These are phyloP conservation scores for Vigna nakashimae DNA, from an alignment of 306 rosid species.

Conservation along the genomic window DNA sequence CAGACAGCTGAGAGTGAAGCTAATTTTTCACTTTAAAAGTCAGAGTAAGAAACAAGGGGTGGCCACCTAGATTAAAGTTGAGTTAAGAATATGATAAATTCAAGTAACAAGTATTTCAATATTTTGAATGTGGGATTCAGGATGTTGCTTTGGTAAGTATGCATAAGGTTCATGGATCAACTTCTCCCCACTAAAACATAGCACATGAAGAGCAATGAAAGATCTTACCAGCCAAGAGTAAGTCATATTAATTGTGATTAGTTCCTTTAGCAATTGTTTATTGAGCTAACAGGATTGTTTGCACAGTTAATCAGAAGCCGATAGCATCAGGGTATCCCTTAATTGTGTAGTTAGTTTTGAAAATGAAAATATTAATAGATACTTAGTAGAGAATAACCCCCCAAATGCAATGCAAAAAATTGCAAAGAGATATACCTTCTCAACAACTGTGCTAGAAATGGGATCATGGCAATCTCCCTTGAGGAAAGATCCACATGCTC, in stretches of 20 bases:
- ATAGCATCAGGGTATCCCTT: neutral
- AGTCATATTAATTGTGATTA: neutral
- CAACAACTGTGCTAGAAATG: conserved; percentile 60
- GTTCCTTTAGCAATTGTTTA: neutral
- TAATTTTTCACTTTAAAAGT: neutral
- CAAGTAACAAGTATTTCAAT: neutral
- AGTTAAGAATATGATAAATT: neutral
- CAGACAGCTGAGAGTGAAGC: neutral
- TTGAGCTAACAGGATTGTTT: neutral
- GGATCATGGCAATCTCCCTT: conserved; percentile 86
- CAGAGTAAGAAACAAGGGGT: neutral
- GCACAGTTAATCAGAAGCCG: neutral
- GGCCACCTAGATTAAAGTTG: neutral
- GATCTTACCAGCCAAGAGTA: neutral
- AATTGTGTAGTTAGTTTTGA: neutral
- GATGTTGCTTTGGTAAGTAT: neutral
- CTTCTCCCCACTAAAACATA: neutral
- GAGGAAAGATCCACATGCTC: conserved; percentile 74
- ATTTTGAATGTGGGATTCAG: neutral
- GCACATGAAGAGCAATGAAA: neutral
- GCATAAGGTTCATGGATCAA: conserved; percentile 7
- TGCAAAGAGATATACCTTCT: conserved; percentile 61
- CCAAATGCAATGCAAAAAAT: conserved; percentile 7
- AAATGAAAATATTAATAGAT: conserved; percentile 8
- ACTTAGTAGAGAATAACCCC: neutral